Conservation (phyloP, 164 flowering plant genomes). For the Sedum album region DNA sequence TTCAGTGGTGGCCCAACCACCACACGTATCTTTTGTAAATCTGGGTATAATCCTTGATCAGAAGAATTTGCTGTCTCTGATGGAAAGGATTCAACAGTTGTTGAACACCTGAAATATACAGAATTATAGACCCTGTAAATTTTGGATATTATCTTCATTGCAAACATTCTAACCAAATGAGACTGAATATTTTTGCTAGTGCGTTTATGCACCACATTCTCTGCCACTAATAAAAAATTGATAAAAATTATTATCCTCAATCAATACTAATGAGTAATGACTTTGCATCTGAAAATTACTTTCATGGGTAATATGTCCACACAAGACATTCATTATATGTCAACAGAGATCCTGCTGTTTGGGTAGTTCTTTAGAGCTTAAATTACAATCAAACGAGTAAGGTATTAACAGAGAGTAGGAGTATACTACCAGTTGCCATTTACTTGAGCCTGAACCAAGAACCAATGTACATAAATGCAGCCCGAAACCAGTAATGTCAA, state of each 20-base stretch:
- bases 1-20: conserved; percentile 68
- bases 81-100: conserved; percentile 79
- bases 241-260: too few species aligned
- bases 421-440: conserved; percentile 85
- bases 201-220: too few species aligned
- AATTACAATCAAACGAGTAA: too few species aligned
- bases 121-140: neutral
- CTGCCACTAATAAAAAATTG: too few species aligned
- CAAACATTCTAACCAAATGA: too few species aligned
- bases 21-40: conserved; percentile 69
- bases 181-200: too few species aligned
- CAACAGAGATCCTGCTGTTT: too few species aligned
- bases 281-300: too few species aligned
- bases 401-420: neutral
- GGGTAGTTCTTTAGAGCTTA: too few species aligned
- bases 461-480: conserved; percentile 72
- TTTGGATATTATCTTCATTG: neutral
- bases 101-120: conserved; percentile 65
- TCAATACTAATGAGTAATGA: too few species aligned
- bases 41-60: conserved; percentile 34
- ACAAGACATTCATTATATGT: too few species aligned
- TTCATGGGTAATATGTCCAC: too few species aligned
- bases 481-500: conserved; percentile 83
- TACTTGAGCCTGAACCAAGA: conserved; percentile 91
- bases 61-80: conserved; percentile 48